Base-by-base conservation (phyloP, 306 rosid species). In the Crataegus laevigata region DNA sequence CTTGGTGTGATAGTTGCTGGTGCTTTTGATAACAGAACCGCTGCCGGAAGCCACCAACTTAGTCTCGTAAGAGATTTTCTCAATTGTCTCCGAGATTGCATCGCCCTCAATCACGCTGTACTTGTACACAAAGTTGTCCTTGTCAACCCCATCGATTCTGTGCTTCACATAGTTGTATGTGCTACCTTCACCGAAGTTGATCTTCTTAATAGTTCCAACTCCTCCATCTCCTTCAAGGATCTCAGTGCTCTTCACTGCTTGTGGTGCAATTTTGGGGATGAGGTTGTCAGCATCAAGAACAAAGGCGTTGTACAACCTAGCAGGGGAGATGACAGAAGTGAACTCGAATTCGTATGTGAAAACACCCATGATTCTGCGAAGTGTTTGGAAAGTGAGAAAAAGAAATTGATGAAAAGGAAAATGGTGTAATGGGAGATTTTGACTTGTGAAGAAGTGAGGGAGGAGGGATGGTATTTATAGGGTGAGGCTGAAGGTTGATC, bases 291-390 rank as follows among this genome's bases (percentile, higher is more conserved):
- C 73, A 74, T 85, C 86, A 14, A 69, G 13, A 11, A 84, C 32
- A 38, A 89, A 66, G 45, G 90, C 89, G 78, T 85, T 87, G 91
- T 76, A 87, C n/a, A 87, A 78, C 82, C 79, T 85, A 21, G 83
- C 5, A 10, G 42, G 50, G 7, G 19, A 19, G 5, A 89, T 84
- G 25, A 79, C 59, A 1, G 84, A 84, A 66, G 79, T 74, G 78
- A 47, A 47, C 52, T 47, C 52, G 6, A 17, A 14, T 47, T 47
- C 19, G 19, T 47, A 47, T 4, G 3, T 47, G 52, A 47, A 47
- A 15, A 47, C 18, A 15, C 52, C 52, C 52, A 47, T 47, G 19
- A 45, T 13, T 45, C 19, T 45, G 18, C 1, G 7, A 45, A 13
- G 7, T 15, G 52, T 14, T 14, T 14, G 52, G 52, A 8, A 32